Base-by-base conservation (phyloP, 2,329 filamentous ascomycete genomes). In the Nemania bipapillata region DNA sequence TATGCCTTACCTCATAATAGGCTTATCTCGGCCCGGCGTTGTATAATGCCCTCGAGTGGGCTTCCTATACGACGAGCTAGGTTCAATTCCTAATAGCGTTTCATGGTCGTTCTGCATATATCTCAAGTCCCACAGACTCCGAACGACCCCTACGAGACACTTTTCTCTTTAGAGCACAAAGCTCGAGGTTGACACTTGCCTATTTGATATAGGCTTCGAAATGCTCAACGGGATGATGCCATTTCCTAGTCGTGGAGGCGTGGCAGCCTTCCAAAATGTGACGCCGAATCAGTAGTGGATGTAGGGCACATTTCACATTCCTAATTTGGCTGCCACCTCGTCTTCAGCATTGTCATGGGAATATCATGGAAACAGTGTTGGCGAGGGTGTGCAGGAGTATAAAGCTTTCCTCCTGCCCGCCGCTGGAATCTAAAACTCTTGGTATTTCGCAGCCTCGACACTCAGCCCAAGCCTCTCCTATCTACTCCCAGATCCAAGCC, bases 271-370 rank as follows among this genome's bases (percentile, higher is more conserved):
- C 17, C 22, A 30, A 22, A 50, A 60, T 8, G 40, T 47, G 12
- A 20, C 54, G 4, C n/a, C 12, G 59, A 30, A 12, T 53, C 28
- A n/a, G 11, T 47, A 32, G 22, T 61, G 53, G 37, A 40, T 28
- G 45, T 28, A 58, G 28, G 22, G 53, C 26, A 58, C 56, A 56
- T 69, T 17, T 56, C 62, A 69, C 66, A 65, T 69, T 61, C 66
- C 66, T 69, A 69, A 47, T 69, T 54, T n/a, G 63, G 66, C 17
- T 57, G 45, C 20, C 28, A 61, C 26, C 50, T 61, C 56, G 55
- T 57, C 55, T 26, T 50, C 47, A 30, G 26, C 62, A 54, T 40
- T 50, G 65, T 62, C 56, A 62, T 49, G 42, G 22, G 35, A 49
- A 12, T 50, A 69, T 65, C 50, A 62, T 49, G 42, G 22, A 22